phyloP scores from a whole-genome alignment of 176 grass and related monocot genomes.

The Avena insularis region DNA sequence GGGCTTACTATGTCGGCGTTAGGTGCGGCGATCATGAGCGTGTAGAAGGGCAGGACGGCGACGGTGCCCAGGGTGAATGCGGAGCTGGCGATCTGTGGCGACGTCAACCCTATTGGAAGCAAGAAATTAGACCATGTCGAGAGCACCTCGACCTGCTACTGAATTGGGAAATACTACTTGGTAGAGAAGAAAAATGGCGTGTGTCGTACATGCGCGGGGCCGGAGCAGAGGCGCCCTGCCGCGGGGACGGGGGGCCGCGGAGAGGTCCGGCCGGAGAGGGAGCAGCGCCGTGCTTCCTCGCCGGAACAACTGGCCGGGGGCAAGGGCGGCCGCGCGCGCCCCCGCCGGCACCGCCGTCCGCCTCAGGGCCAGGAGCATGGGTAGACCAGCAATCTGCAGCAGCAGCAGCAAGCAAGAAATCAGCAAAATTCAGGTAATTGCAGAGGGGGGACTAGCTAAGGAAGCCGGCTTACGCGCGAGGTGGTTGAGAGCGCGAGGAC shows the following conservation, averaged over 20 bases:
- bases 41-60: constrained; percentile 96
- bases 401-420: neutral
- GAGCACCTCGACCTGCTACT: neutral
- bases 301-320: neutral
- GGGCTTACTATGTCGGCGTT: constrained; percentile 76
- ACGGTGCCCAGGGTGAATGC: constrained; percentile 90
- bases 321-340: neutral
- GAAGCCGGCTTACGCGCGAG: constrained; percentile 27
- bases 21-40: constrained; percentile 94
- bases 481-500: constrained; percentile 23
- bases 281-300: neutral
- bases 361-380: constrained; percentile 1
- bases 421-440: neutral
- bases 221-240: constrained; percentile 48
- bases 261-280: constrained; percentile 4
- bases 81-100: constrained; percentile 78
- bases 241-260: neutral
- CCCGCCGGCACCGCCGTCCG: neutral
- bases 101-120: constrained; percentile 57
- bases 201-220: constrained; percentile 40
- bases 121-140: no score
- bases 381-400: neutral
- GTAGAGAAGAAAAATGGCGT: neutral
- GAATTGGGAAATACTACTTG: neutral
- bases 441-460: neutral